These are phyloP conservation scores for Saccharomyces hybrid DNA, from an alignment of 1,139 yeast species.

Conservation along the genomic window DNA sequence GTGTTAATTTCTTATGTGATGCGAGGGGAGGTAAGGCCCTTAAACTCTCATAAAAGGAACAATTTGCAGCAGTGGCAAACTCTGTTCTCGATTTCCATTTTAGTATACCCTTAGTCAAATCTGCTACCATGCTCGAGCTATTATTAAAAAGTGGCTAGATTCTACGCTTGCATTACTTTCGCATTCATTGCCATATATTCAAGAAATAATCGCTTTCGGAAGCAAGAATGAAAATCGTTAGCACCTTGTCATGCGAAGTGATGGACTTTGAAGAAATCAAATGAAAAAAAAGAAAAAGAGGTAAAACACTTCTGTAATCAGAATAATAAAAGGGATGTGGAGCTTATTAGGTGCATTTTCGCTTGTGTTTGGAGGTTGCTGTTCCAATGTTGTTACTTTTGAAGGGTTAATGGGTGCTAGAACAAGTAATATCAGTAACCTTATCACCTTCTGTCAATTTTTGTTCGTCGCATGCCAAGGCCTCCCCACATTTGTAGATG, in stretches of 20 bases:
- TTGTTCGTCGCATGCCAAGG: constrained; percentile 45
- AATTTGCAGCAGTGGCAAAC: background rate
- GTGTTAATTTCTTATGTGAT: constrained; percentile 7
- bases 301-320: background rate
- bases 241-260: background rate
- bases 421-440: constrained; percentile 39
- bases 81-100: background rate
- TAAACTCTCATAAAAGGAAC: background rate
- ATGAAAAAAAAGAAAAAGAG: background rate
- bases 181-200: background rate
- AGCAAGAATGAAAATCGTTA: background rate
- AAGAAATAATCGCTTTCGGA: background rate
- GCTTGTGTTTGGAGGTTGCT: constrained; percentile 66
- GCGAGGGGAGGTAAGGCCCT: background rate
- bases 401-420: constrained; percentile 41
- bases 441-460: constrained; percentile 58
- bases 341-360: constrained; percentile 14
- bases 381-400: constrained; percentile 57
- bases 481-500: constrained; percentile 34
- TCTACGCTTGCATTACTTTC: background rate
- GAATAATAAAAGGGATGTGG: background rate
- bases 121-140: background rate
- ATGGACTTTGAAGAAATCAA: background rate
- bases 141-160: background rate
- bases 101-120: background rate